Conservation (phyloP, 2,329 filamentous ascomycete genomes). For the Cladosporium sp. region DNA sequence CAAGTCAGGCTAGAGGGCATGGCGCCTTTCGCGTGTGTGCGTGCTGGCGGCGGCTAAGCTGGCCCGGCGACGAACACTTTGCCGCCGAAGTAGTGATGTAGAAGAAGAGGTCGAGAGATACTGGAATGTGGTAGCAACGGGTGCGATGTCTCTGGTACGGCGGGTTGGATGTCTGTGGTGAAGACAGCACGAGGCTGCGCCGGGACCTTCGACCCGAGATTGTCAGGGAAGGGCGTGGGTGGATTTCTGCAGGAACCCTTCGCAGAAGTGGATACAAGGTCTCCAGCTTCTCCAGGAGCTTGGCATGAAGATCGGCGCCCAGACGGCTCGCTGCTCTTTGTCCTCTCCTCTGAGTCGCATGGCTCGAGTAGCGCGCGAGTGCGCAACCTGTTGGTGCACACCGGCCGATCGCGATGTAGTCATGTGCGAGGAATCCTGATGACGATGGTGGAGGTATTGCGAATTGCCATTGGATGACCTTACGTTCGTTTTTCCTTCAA, state of each 20-base stretch:
- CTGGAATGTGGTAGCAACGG: background rate
- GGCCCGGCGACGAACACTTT: background rate
- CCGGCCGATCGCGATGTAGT: background rate
- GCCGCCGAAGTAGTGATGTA: background rate
- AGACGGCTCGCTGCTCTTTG: background rate
- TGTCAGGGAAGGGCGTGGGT: background rate
- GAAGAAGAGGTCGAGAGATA: background rate
- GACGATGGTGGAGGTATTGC: background rate
- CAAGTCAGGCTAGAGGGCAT: conserved; percentile 7
- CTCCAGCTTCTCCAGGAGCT: conserved; percentile 14
- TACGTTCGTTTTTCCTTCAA: background rate
- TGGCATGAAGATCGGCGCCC: conserved; percentile 7
- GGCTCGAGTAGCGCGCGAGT: background rate
- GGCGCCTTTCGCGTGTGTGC: background rate
- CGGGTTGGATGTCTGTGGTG: background rate
- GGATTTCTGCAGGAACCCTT: conserved; percentile 11
- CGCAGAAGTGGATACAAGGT: conserved; percentile 11
- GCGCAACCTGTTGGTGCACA: background rate
- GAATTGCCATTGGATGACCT: background rate
- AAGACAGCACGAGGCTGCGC: conserved; percentile 9
- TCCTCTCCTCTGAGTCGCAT: background rate
- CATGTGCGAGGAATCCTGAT: conserved; percentile 1
- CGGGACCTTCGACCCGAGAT: conserved; percentile 8
- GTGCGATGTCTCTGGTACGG: background rate
- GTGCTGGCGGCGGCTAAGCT: conserved; percentile 3